A percentile compares a stretch with the other conserved stretches of the same genome.
phyloP scores from a whole-genome alignment of 1,139 yeast species.

The Yamadazyma sp. region DNA sequence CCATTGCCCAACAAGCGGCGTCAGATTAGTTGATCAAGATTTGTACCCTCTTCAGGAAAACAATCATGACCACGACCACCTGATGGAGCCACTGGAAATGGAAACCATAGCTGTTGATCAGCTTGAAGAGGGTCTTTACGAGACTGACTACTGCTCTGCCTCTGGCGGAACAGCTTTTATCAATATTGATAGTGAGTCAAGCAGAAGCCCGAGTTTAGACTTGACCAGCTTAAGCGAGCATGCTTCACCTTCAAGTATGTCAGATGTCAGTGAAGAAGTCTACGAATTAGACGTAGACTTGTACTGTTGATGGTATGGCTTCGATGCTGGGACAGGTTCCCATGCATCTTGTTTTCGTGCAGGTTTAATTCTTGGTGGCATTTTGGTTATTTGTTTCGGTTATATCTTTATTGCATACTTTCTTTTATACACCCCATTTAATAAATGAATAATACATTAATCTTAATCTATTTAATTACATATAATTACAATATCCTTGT shows the following conservation, averaged over 20 bases:
- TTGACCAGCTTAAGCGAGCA: not conserved
- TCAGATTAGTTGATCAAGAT: not conserved
- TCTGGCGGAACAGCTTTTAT: no score
- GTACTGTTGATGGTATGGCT: not conserved
- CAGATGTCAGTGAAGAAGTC: not conserved
- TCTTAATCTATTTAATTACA: constrained; percentile 14
- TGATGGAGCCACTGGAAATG: not conserved
- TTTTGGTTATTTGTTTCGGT: no score
- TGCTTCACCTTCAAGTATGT: not conserved
- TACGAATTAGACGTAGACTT: not conserved
- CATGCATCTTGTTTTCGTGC: no score
- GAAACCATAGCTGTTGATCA: not conserved
- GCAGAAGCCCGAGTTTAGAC: not conserved
- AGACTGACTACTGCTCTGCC: no score
- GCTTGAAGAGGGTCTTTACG: not conserved
- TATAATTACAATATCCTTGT: constrained; percentile 12
- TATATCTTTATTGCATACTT: not conserved
- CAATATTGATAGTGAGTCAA: not conserved
- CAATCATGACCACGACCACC: not conserved
- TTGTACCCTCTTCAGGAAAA: not conserved
- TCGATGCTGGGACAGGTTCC: no score
- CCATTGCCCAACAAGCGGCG: not conserved
- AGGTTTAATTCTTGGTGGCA: no score
- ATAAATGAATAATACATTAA: constrained; percentile 9
- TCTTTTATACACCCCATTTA: not conserved